Evolutionary conservation across 768 basidiomycete genomes (phyloP).

Genomic region (Mycena leptocephala): DNA sequence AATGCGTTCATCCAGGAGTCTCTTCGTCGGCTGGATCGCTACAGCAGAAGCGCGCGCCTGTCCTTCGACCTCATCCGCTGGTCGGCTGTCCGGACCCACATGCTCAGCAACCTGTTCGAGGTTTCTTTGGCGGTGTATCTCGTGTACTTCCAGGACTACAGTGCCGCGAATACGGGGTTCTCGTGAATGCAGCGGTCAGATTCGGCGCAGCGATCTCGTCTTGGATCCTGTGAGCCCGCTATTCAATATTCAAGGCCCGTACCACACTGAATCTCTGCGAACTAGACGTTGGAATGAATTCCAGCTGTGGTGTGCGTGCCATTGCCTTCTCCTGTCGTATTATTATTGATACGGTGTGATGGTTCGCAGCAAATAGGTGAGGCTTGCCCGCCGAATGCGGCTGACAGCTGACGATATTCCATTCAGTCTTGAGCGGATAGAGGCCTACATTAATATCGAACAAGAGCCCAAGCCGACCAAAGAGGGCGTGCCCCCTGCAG

Average conservation of each 20-base stretch:
- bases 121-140: conserved; percentile 72
- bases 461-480: conserved; percentile 62
- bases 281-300: conserved; percentile 3
- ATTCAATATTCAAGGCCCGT: conserved; percentile 56
- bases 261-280: background rate
- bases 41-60: conserved; percentile 60
- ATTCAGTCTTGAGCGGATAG: conserved; percentile 77
- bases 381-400: background rate
- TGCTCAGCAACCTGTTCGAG: conserved; percentile 19
- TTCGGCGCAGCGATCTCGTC: conserved; percentile 7
- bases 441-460: conserved; percentile 73
- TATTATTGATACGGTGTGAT: background rate
- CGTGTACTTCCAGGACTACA: conserved; percentile 57
- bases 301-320: background rate
- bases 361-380: background rate
- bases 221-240: conserved; percentile 50
- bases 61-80: conserved; percentile 74
- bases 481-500: conserved; percentile 69
- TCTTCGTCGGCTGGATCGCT: conserved; percentile 69
- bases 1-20: conserved; percentile 61
- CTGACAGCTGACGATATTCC: background rate
- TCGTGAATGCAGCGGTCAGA: conserved; percentile 67
- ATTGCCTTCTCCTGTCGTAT: background rate
- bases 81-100: conserved; percentile 50
- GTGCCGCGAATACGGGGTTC: conserved; percentile 67